These are phyloP conservation scores for Xylaria sp. DNA, from an alignment of 2,329 filamentous ascomycete species.

Conservation along the genomic window DNA sequence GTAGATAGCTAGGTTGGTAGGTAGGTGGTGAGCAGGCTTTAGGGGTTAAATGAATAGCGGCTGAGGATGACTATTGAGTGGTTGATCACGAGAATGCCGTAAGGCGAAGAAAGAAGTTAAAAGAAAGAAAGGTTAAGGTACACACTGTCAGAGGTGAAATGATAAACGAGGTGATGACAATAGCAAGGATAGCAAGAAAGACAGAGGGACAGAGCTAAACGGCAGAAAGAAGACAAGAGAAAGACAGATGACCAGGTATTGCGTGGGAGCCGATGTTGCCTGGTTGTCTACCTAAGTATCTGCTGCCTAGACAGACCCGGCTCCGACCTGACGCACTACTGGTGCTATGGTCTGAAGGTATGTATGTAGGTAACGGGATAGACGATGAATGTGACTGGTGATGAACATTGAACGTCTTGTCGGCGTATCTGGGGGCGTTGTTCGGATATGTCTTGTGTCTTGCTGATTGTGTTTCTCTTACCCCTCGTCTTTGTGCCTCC, in stretches of 20 bases:
- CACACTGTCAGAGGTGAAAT: background rate
- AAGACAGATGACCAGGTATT: slow-evolving; percentile 8
- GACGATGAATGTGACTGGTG: background rate
- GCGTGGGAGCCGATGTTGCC: slow-evolving; percentile 23
- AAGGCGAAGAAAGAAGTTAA: slow-evolving; percentile 32
- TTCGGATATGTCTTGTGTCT: background rate
- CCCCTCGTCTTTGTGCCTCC: slow-evolving; percentile 5
- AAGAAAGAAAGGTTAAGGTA: slow-evolving; percentile 4
- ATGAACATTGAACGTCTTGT: background rate
- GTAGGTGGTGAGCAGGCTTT: background rate
- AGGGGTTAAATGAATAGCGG: background rate
- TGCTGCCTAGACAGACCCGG: slow-evolving; percentile 13
- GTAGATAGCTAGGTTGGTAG: background rate
- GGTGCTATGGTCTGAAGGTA: background rate
- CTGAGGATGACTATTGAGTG: slow-evolving; percentile 8
- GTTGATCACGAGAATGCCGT: slow-evolving; percentile 33
- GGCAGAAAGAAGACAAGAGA: background rate
- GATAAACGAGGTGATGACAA: background rate
- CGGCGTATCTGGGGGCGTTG: background rate
- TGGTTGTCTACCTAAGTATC: slow-evolving; percentile 6
- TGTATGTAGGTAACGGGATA: background rate
- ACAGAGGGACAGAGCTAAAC: background rate
- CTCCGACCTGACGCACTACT: background rate
- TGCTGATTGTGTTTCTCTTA: slow-evolving; percentile 1
- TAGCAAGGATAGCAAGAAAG: slow-evolving; percentile 15